Evolutionary conservation across 1,284 basidiomycete genomes (phyloP), one percentile per base, ranked within the genome.

Genomic region (Schizophyllum commune): DNA sequence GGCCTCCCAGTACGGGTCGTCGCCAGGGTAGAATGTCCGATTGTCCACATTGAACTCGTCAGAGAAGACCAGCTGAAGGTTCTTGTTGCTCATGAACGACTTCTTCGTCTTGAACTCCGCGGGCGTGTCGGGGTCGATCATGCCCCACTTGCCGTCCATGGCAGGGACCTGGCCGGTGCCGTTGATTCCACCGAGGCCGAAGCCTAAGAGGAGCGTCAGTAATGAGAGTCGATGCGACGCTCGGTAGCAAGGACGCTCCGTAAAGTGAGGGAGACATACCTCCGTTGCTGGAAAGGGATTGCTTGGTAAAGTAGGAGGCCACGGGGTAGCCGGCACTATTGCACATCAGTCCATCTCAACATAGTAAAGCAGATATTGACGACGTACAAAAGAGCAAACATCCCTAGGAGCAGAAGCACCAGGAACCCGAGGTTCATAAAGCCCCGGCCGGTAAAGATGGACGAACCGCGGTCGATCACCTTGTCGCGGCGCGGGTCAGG

Each of bases 131-230:
- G 55, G 54, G 57, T 64, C 62, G 22, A 63, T 66, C 39, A 62
- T n/a, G 52, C 58, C 34, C 4, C 62, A 65, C 0, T 71, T 70
- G 3, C 69, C 32, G 0, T 83, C 83, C 4, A 84, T 86, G 61
- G 83, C 81, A 1, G 67, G 61, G 70, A 86, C 84, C 61, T 66
- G 63, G 17, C 65, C 65, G 20, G 62, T 54, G 13, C 59, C 63
- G 22, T 66, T 66, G 58, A 66, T 64, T 1, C 65, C 65, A 15
- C 65, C 65, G 7, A 65, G 8, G 58, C 64, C 64, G n/a, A 63
- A 65, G 33, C 65, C 65, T 4, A 58, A 9, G 32, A 63, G 2
- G 9, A 47, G 3, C 39, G 39, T 47, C 8, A 47, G 39, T 47
- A 47, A 13, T 27, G 27, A 27, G 27, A 27, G 27, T 27, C 27